A percentile compares a stretch with the other conserved stretches of the same genome.
Evolutionary conservation across 2,329 filamentous ascomycete genomes (phyloP).

Genomic region (Botrytis galanthina): DNA sequence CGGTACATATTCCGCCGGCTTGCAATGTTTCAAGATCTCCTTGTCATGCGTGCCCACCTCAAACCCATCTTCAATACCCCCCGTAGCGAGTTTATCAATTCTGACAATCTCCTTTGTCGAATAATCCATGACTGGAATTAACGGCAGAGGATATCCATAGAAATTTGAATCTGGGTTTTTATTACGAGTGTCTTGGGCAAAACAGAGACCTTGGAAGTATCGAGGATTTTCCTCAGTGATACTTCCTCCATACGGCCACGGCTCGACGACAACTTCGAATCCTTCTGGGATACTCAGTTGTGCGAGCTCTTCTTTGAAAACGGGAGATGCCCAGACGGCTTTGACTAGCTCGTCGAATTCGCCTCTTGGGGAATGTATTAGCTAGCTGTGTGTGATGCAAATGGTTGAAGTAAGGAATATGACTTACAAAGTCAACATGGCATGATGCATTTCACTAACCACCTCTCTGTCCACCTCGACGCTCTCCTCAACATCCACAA

Average conservation of each 20-base stretch:
- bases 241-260: conserved; percentile 55
- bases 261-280: conserved; percentile 52
- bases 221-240: conserved; percentile 45
- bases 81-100: conserved; percentile 47
- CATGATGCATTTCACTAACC: conserved; percentile 49
- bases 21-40: conserved; percentile 45
- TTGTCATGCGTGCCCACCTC: conserved; percentile 44
- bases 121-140: conserved; percentile 50
- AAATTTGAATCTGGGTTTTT: conserved; percentile 42
- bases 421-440: conserved; percentile 47
- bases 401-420: background rate
- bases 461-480: conserved; percentile 45
- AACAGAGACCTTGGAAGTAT: conserved; percentile 55
- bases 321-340: background rate
- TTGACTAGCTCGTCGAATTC: conserved; percentile 11
- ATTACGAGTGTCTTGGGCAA: conserved; percentile 45
- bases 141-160: conserved; percentile 50
- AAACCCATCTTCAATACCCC: conserved; percentile 42
- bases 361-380: background rate
- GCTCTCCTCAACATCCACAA: conserved; percentile 47
- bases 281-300: conserved; percentile 51
- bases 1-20: conserved; percentile 40
- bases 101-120: conserved; percentile 47
- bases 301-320: conserved; percentile 9
- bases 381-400: background rate